phyloP scores from a whole-genome alignment of 768 basidiomycete species.

The Lactarius akahatsu region DNA sequence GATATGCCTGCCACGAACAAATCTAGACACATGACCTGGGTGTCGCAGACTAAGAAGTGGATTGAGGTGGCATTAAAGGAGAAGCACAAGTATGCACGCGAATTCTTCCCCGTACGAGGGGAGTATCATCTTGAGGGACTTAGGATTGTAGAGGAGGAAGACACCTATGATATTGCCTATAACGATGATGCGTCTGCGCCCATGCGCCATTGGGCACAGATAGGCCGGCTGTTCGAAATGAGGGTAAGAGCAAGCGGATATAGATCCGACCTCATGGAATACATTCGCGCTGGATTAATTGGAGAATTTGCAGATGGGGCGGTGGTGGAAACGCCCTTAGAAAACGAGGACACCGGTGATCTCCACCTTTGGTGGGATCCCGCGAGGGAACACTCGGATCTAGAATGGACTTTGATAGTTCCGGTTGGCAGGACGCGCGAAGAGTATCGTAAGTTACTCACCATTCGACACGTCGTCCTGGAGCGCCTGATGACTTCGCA shows the following conservation, averaged over 20 bases:
- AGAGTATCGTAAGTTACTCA: accelerated
- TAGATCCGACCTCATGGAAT: neutral
- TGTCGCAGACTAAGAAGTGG: neutral
- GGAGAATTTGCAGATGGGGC: neutral
- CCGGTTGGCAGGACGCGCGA: neutral
- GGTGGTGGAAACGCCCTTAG: neutral
- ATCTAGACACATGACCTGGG: neutral
- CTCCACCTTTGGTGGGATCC: too few species aligned
- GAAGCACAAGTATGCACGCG: neutral
- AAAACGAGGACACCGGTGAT: too few species aligned
- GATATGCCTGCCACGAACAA: accelerated
- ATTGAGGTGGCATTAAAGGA: neutral
- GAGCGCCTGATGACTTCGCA: neutral
- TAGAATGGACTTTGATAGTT: too few species aligned
- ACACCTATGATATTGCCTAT: neutral
- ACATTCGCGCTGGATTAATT: accelerated
- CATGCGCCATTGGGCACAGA: neutral
- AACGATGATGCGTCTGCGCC: neutral
- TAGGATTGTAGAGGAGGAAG: neutral
- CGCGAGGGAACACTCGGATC: accelerated
- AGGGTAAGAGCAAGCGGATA: accelerated
- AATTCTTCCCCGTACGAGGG: too few species aligned
- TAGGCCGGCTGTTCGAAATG: neutral
- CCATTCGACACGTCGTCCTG: neutral
- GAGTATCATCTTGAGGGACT: neutral